phyloP scores from a whole-genome alignment of 2,329 filamentous ascomycete genomes.

The Fusarium sp. region DNA sequence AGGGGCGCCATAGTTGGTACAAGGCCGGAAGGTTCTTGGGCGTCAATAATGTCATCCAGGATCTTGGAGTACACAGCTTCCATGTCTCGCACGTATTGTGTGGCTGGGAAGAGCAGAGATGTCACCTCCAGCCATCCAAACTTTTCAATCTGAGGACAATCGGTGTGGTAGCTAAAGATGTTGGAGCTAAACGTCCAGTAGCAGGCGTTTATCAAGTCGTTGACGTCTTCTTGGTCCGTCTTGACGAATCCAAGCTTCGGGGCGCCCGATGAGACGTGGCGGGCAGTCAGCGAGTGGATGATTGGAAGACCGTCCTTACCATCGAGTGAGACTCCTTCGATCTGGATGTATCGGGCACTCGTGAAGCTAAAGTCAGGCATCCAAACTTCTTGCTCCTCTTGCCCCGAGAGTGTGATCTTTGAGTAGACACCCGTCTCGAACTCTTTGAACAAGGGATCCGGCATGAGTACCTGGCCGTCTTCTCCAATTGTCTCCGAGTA shows the following conservation, averaged over 20 bases:
- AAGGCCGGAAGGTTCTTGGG: slow-evolving; percentile 57
- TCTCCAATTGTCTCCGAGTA: slow-evolving; percentile 44
- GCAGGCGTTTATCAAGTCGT: slow-evolving; percentile 55
- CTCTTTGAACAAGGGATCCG: slow-evolving; percentile 52
- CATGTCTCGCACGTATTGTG: slow-evolving; percentile 60
- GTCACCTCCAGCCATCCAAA: slow-evolving; percentile 62
- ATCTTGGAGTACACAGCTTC: slow-evolving; percentile 60
- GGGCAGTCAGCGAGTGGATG: slow-evolving; percentile 49
- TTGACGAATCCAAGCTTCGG: slow-evolving; percentile 50
- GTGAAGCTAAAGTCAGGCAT: slow-evolving; percentile 57
- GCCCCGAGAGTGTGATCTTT: slow-evolving; percentile 49
- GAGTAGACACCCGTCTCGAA: slow-evolving; percentile 52
- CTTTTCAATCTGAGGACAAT: slow-evolving; percentile 60
- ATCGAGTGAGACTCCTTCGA: slow-evolving; percentile 51
- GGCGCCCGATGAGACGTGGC: slow-evolving; percentile 54
- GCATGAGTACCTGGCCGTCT: slow-evolving; percentile 51
- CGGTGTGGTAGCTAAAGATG: slow-evolving; percentile 60
- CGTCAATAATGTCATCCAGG: slow-evolving; percentile 58
- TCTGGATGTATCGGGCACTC: slow-evolving; percentile 54
- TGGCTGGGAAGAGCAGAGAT: slow-evolving; percentile 56
- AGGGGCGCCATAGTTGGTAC: slow-evolving; percentile 61
- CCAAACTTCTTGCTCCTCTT: slow-evolving; percentile 49
- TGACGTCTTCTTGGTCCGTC: slow-evolving; percentile 55
- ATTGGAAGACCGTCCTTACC: slow-evolving; percentile 44
- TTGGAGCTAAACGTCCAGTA: slow-evolving; percentile 59